These are phyloP conservation scores for Herpetospermum pedunculosum DNA, from an alignment of 306 rosid genomes.

Conservation along the genomic window DNA sequence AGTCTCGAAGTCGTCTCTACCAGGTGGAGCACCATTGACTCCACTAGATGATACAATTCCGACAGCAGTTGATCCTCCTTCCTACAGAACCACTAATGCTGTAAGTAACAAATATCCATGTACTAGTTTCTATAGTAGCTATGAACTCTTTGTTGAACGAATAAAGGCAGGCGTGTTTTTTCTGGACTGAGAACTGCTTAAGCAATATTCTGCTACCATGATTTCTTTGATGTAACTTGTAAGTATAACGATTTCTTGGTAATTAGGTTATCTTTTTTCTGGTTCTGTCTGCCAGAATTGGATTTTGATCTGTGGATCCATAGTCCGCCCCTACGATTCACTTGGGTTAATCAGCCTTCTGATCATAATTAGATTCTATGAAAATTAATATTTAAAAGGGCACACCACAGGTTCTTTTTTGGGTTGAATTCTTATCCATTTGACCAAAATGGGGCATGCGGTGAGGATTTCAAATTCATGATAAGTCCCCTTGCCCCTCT, in stretches of 20 bases:
- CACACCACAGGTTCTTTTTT: neutral
- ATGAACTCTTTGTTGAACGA: neutral
- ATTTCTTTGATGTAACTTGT: neutral
- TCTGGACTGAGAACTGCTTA: neutral
- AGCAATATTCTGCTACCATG: neutral
- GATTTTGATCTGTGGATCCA: neutral
- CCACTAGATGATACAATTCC: conserved; percentile 29
- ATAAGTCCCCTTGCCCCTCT: neutral
- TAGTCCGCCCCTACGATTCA: neutral
- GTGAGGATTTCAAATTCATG: neutral
- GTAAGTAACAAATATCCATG: conserved; percentile 28
- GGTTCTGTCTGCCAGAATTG: neutral
- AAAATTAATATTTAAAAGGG: neutral
- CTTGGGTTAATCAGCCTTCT: neutral
- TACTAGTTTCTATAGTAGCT: neutral
- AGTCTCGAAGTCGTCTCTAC: conserved; percentile 24
- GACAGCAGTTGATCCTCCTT: conserved; percentile 45
- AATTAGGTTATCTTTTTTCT: neutral
- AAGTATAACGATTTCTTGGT: neutral
- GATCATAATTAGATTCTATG: neutral
- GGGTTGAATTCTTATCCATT: neutral
- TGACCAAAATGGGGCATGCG: neutral
- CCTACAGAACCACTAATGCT: conserved; percentile 57
- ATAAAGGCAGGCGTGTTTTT: neutral
- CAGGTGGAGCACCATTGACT: conserved; percentile 17